Conservation (phyloP, 2,329 filamentous ascomycete genomes). For the Cordyceps fumosorosea region DNA sequence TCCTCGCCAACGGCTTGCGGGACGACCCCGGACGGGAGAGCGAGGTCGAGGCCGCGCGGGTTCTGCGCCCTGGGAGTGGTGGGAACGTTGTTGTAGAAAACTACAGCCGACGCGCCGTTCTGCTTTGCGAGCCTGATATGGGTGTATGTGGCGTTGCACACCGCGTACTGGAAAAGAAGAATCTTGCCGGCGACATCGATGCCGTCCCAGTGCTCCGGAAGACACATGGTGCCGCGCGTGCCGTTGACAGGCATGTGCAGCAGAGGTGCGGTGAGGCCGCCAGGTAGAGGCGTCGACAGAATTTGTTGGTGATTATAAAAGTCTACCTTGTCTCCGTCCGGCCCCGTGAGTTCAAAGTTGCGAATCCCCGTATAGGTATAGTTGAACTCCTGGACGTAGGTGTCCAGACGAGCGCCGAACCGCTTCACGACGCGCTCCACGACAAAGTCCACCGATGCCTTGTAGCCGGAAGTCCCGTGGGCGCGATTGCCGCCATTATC, state of each 20-base stretch:
- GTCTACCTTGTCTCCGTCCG: constrained; percentile 26
- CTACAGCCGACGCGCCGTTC: constrained; percentile 35
- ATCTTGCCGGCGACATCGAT: constrained; percentile 37
- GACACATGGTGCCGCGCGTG: constrained; percentile 30
- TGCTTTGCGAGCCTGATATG: constrained; percentile 34
- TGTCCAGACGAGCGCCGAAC: constrained; percentile 36
- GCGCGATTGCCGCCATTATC: constrained; percentile 54
- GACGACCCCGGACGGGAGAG: constrained; percentile 32
- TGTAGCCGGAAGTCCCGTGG: constrained; percentile 52
- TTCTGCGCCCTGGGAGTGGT: constrained; percentile 32
- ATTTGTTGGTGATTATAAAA: constrained; percentile 41
- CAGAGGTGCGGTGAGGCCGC: constrained; percentile 27
- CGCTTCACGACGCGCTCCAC: constrained; percentile 36
- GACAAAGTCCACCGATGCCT: constrained; percentile 51
- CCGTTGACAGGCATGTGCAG: constrained; percentile 31
- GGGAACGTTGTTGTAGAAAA: constrained; percentile 56
- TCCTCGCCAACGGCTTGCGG: constrained; percentile 28
- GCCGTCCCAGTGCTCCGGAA: constrained; percentile 34
- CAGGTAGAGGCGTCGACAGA: constrained; percentile 34
- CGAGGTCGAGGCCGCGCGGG: constrained; percentile 27
- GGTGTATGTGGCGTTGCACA: constrained; percentile 33
- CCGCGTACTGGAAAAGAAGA: constrained; percentile 38
- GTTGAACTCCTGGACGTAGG: constrained; percentile 40
- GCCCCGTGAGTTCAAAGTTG: constrained; percentile 37
- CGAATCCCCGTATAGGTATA: constrained; percentile 37